Evolutionary conservation across 1,284 basidiomycete species (phyloP), one percentile per base, ranked within the genome.

Genomic region (Coniferiporia sulphurascens): DNA sequence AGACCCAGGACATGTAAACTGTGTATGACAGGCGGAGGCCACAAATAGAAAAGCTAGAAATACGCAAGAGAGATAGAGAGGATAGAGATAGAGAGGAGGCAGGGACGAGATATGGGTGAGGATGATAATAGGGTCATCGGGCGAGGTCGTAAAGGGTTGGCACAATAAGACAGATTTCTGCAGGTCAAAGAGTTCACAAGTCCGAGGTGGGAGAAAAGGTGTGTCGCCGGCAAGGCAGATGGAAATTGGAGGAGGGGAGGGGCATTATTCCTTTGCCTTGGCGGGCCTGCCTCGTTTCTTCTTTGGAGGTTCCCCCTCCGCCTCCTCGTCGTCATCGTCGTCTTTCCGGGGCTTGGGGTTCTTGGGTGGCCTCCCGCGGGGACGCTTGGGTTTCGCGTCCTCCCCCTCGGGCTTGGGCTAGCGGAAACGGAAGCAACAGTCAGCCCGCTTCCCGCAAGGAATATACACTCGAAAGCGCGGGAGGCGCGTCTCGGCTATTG

Each of bases 291-390:
- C 59, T 34, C 64, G 67, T 51, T 74, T 64, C 69, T 81, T 82
- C 81, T 90, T 90, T 69, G 83, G 82, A 66, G 87, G 87, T 66
- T 87, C 79, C 55, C 86, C 87, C 64, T 56, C 55, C 85, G 77
- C 75, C 83, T 89, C 80, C 78, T 65, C 68, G 22, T 66, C 61
- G 48, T 64, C 70, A 19, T 58, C 67, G 17, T 54, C 62, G 12
- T 63, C 65, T 56, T 81, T 67, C 38, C 78, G 73, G 49, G 78
- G 78, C 70, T 82, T 86, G 61, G 80, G 76, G 63, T 76, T 76
- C 72, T 89, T 89, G 65, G 85, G 86, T 59, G 87, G 89, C 65
- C 89, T 83, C 48, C 87, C 89, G 64, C 89, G 78, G 75, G 21
- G 78, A 79, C 65, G 82, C 80, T 51, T 77, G 78, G 44, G 81